Evolutionary conservation across 805 yeast genomes (phyloP), one percentile per base, ranked within the genome.

Genomic region (Saturnispora galanensis): DNA sequence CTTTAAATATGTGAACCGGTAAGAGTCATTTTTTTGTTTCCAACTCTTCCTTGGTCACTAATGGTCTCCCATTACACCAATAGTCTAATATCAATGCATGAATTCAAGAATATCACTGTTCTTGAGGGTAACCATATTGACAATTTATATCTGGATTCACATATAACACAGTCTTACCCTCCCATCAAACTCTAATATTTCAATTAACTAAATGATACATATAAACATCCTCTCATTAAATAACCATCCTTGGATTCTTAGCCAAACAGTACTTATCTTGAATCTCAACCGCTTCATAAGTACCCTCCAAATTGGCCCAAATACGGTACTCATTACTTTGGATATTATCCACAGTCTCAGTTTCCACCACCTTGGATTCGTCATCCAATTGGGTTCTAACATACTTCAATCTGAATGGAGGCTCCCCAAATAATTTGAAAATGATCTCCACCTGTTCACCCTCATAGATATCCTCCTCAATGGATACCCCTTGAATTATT

Each of bases 401-500:
- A 58, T 89, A 93, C 1, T 89, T 84, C 51, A 93, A 71, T 35
- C 80, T 68, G 67, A 90, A 93, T 10, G 99, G 99, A 10, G 97
- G 95, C 0, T 79, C 75, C 12, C 98, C 98, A 31, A 75, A 74
- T 56, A 93, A 84, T 16, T 77, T 73, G 64, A 93, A 90, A 2
- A 74, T 74, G 39, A 93, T 78, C 58, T 88, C 96, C 1, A 94
- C 89, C 56, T 84, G 85, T 52, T 93, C 98, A 39, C 97, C 98
- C 58, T 87, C 95, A 56, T 88, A 95, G 36, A 93, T 84, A 60
- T 86, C 90, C 56, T 81, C 89, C 45, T 81, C 76, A 8, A 80
- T 65, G 13, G 76, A 67, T 46, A 77, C 81, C n/a, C 96, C 95
- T 54, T 81, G 84, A 18, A 81, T 76, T 12, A 90, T 79, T 47